phyloP scores from a whole-genome alignment of 352 stramenopile genomes.

The Pythium apleroticum region DNA sequence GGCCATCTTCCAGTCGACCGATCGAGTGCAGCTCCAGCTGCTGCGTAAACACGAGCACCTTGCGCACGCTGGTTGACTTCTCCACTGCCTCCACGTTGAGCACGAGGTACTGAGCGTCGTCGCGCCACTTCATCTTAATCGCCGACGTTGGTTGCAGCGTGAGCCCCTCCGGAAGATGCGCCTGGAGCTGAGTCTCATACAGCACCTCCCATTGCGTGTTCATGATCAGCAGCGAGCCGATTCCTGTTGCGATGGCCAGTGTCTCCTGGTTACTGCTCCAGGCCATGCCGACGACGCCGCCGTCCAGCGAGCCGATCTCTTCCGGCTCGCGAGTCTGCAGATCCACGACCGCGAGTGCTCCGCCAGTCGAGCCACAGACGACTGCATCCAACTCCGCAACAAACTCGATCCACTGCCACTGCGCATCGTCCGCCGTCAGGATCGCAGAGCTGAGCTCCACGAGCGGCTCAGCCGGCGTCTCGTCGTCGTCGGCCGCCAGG shows the following conservation, averaged over 20 bases:
- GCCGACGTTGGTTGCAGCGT: slow-evolving; percentile 14
- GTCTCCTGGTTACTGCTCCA: slow-evolving; percentile 77
- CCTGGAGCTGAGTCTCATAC: slow-evolving; percentile 54
- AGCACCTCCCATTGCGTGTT: slow-evolving; percentile 79
- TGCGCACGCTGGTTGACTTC: slow-evolving; percentile 22
- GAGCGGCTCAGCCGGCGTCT: slow-evolving; percentile 32
- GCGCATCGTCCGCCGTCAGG: slow-evolving; percentile 8
- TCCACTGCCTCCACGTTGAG: slow-evolving; percentile 42
- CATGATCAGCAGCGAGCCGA: slow-evolving; percentile 66
- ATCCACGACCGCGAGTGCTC: slow-evolving; percentile 53
- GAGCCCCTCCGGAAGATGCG: slow-evolving; percentile 31
- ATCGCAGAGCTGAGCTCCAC: slow-evolving; percentile 36
- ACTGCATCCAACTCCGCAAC: slow-evolving; percentile 58
- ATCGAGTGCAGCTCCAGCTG: slow-evolving; percentile 59
- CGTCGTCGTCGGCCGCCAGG: slow-evolving; percentile 22
- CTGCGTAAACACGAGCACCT: slow-evolving; percentile 58
- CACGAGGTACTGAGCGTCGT: slow-evolving; percentile 67
- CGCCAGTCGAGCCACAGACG: slow-evolving; percentile 51
- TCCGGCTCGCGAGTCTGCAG: slow-evolving; percentile 45
- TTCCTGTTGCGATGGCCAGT: slow-evolving; percentile 60
- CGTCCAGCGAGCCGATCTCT: slow-evolving; percentile 67
- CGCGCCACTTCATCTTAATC: slow-evolving; percentile 59
- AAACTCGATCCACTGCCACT: slow-evolving; percentile 68
- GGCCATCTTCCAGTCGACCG: slow-evolving; percentile 73
- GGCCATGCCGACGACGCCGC: slow-evolving; percentile 54